Percentiles rank a stretch among this genome's conserved stretches.
Evolutionary conservation across 148 eudicot genomes (phyloP).

Genomic region (Camellia sinensis): DNA sequence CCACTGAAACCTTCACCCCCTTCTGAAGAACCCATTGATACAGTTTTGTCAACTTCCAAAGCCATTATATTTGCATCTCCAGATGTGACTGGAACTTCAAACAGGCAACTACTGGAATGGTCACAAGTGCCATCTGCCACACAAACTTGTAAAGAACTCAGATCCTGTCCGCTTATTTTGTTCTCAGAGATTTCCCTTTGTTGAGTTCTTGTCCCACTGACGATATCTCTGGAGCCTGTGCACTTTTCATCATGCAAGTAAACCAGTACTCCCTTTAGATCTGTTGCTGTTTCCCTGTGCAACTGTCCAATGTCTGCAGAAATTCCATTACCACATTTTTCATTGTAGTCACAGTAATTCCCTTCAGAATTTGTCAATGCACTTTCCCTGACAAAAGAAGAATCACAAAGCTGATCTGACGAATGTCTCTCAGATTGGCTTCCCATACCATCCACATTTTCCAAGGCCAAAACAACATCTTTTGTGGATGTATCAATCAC

Average conservation of each 20-base stretch:
- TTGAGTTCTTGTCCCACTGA: constrained; percentile 23
- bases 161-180: constrained; percentile 19
- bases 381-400: constrained; percentile 29
- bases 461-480: constrained; percentile 10
- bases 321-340: constrained; percentile 9
- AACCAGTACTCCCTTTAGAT: constrained; percentile 29
- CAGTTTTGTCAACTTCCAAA: constrained; percentile 8
- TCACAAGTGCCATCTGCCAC: constrained; percentile 31
- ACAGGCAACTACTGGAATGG: constrained; percentile 30
- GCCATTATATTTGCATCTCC: constrained; percentile 25
- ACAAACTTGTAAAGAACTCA: constrained; percentile 26
- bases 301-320: not conserved
- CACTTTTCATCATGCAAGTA: constrained; percentile 38
- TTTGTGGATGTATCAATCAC: constrained; percentile 22
- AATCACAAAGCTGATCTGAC: constrained; percentile 16
- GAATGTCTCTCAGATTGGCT: constrained; percentile 21
- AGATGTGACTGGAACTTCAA: constrained; percentile 39
- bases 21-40: constrained; percentile 19
- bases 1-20: constrained; percentile 21
- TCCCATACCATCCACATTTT: constrained; percentile 21
- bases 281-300: not conserved
- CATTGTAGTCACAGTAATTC: constrained; percentile 12
- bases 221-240: constrained; percentile 30
- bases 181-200: constrained; percentile 15
- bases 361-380: constrained; percentile 23